Evolutionary conservation across 305 asterid species (phyloP), one percentile per base, ranked within the genome.

Genomic region (Plantago lanceolata): DNA sequence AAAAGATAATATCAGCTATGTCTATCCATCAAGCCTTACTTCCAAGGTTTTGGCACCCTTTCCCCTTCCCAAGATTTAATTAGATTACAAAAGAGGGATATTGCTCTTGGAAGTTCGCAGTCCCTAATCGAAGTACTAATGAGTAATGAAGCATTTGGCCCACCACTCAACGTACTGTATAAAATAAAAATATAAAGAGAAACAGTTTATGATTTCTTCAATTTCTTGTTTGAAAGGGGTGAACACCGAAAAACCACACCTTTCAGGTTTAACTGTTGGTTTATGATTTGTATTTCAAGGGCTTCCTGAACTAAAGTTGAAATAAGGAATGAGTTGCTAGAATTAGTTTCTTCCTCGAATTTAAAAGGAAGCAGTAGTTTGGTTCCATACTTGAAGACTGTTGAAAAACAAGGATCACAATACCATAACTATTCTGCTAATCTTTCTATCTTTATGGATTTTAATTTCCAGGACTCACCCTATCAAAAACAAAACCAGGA

Each of bases 401-500:
- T 43, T 47, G 50, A 37, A 61, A 55, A 17, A 63, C 51, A 59
- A 19, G 21, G 51, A 61, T 35, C 50, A 59, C 66, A 51, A 35
- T 20, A 21, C 13, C 26, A 57, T 54, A 68, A 33, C 43, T n/a
- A 28, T 28, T 21, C 40, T 16, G 69, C 40, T 65, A 71, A 60
- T 58, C 40, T 35, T 33, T 43, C 47, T 35, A 65, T 50, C 9
- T 35, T 48, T 33, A 20, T 2, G 40, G 31, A 59, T 58, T 48
- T 29, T 54, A 49, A 18, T 59, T 57, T 26, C 68, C 17, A 45
- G 57, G 19, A 72, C 87, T 71, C 85, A 94, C 99, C 83, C 99
- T 82, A 68, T 94, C 97, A 76, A 90, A 85, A 67, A 94, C 69
- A 77, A 94, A 94, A 35, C 94, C 97, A n/a, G 99, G 99, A 60